Base-by-base conservation (phyloP, 1,284 basidiomycete genomes). In the Irpex lacteus region DNA sequence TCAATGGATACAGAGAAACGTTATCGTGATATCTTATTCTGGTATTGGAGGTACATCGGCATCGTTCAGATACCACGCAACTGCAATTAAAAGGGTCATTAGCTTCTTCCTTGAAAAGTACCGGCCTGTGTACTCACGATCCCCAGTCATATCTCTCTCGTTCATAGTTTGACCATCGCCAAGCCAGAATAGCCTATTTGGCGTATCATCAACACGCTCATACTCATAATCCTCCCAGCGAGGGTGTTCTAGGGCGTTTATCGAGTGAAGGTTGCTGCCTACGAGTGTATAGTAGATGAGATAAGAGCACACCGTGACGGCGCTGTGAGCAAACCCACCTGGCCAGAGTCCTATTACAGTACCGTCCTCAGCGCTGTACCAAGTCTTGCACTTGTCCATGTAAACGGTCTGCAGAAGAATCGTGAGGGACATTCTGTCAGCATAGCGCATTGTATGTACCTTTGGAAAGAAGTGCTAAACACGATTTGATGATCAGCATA, bases 171-270 rank as follows among this genome's bases (percentile, higher is more conserved):
- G 78, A 11, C 87, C 86, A 61, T 87, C 82, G 0, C 87, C 86
- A 0, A 87, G 75, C 84, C 85, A 89, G 68, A 84, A 78, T 69
- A 87, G 79, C 7, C 82, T 75, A 66, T 86, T 87, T 63, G 73
- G 73, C n/a, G 72, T 70, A 1, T 70, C 75, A 55, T 84, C 81
- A 1, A 82, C 71, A 3, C 63, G 72, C 65, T 86, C 82, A 66
- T 85, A 89, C 34, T 81, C 78, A 67, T 78, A 89, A 67, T 89
- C 87, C 66, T 89, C 88, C 87, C 87, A 89, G 2, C 87, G 82
- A 0, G 86, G 87, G 70, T 85, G 68, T 38, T 76, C 73, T 9
- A 89, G 71, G 0, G 82, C 76, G 37, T 76, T 79, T 3, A 80
- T 75, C 1, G 82, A 82, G 62, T 87, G 85, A 13, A 87, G 73